Evolutionary conservation across 371 early-diverging fungal genomes (phyloP).

Genomic region (Haplosporangium sp.): DNA sequence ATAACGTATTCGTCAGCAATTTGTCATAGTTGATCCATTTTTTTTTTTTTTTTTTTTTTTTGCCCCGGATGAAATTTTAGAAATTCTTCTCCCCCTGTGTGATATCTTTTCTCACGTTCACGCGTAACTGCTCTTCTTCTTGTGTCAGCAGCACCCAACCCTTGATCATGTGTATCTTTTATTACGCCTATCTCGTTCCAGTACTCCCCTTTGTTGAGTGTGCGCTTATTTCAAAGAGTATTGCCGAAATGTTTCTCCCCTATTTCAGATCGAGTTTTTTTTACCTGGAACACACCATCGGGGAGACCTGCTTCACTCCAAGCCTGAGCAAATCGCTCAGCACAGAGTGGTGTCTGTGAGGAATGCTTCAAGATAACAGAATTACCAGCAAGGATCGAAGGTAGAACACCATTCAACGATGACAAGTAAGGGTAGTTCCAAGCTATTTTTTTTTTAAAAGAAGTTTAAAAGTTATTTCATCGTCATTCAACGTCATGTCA

Average conservation of each 20-base stretch:
- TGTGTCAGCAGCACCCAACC: not conserved
- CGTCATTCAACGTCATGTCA: constrained; percentile 13
- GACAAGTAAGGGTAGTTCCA: constrained; percentile 79
- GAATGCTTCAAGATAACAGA: constrained; percentile 86
- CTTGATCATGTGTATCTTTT: constrained; percentile 1
- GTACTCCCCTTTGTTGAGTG: not conserved
- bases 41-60: too few species aligned
- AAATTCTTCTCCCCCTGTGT: constrained; percentile 8
- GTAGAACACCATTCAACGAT: constrained; percentile 81
- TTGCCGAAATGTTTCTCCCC: constrained; percentile 16
- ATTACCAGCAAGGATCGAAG: constrained; percentile 85
- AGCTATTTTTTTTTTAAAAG: constrained; percentile 31
- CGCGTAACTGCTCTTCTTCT: not conserved
- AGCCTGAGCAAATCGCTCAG: constrained; percentile 75
- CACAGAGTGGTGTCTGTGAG: constrained; percentile 85
- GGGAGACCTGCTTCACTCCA: constrained; percentile 81
- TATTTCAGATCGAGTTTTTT: too few species aligned
- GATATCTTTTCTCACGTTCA: not conserved
- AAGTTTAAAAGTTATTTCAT: not conserved
- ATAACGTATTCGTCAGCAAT: not conserved
- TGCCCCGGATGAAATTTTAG: constrained; percentile 29
- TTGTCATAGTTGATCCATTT: too few species aligned
- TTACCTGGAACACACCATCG: constrained; percentile 73
- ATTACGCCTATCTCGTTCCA: not conserved
- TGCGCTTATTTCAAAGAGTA: constrained; percentile 23